Base-by-base conservation (phyloP, 1,284 basidiomycete species). In the Sanghuangporus weigelae region DNA sequence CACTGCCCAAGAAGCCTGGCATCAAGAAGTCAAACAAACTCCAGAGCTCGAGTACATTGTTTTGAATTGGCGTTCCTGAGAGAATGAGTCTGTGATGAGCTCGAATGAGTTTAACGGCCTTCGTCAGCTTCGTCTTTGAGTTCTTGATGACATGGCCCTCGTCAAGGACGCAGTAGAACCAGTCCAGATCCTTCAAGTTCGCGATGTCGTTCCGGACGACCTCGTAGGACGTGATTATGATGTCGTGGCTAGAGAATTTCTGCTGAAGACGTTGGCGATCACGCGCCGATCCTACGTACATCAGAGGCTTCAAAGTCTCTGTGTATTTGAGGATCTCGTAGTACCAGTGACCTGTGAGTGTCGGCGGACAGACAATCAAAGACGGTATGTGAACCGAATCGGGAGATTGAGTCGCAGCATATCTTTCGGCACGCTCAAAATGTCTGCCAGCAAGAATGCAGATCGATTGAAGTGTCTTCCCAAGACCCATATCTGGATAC, bases 111-210 rank as follows among this genome's bases (percentile, higher is more conserved):
- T 99, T 99, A 69, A 99, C 93, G 0, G 97, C 95, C 73, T 96
- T 95, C 0, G 96, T 96, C 57, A 99, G 84, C 76, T 99, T 99
- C 35, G 97, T 98, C 79, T 96, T 98, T 26, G 94, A 89, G 71
- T 98, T 98, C 81, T 98, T 98, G 79, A 99, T 99, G 68, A 98
- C 87, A 75, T 99, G 97, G 0, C 97, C 97, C 77, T 99, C 97
- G 73, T 99, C 97, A 55, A 99, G 84, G 53, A 99, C 91, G 76
- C 96, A 98, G 75, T 98, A 99, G 58, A 97, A 83, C 94, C 95
- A 99, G 69, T 89, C 84, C 66, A 92, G 74, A 58, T 83, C 81
- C 68, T 89, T 83, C 7, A 99, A 80, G 63, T 83, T 87, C 19
- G 83, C 77, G 63, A 98, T 92, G 74, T 99, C 97, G 76, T 98